Evolutionary conservation across 2,329 filamentous ascomycete species (phyloP).

Genomic region (Aureobasidium musti): DNA sequence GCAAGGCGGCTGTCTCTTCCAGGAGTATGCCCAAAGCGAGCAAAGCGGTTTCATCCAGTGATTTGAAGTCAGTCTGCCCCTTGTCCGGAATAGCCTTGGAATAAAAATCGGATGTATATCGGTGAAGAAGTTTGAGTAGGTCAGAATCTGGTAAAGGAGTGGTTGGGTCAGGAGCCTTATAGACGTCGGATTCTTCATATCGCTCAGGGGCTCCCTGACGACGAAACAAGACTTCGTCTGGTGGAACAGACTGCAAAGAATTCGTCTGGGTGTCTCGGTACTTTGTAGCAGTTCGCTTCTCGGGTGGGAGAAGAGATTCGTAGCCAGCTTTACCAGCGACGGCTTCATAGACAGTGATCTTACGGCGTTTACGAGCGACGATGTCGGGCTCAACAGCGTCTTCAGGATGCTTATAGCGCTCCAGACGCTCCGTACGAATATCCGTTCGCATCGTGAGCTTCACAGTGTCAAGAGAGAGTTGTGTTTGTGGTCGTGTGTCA

Average conservation of each 20-base stretch:
- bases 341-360: slow-evolving; percentile 27
- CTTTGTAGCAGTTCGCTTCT: slow-evolving; percentile 38
- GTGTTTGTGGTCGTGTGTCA: neutral
- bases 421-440: neutral
- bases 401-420: slow-evolving; percentile 19
- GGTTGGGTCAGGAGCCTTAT: slow-evolving; percentile 43
- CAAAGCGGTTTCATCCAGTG: slow-evolving; percentile 77
- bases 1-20: slow-evolving; percentile 66
- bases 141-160: slow-evolving; percentile 64
- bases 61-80: slow-evolving; percentile 51
- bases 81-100: slow-evolving; percentile 39
- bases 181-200: slow-evolving; percentile 71
- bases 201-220: slow-evolving; percentile 64
- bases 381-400: slow-evolving; percentile 6
- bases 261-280: slow-evolving; percentile 36
- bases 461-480: neutral
- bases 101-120: slow-evolving; percentile 69
- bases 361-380: slow-evolving; percentile 8
- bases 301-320: slow-evolving; percentile 47
- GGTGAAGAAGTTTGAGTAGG: slow-evolving; percentile 67
- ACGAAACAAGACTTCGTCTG: slow-evolving; percentile 72
- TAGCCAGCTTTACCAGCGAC: slow-evolving; percentile 48
- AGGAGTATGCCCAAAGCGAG: slow-evolving; percentile 73
- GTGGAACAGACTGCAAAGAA: slow-evolving; percentile 53
- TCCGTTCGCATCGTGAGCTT: neutral